A percentile compares a stretch with the other conserved stretches of the same genome.
phyloP scores from a whole-genome alignment of 1,284 basidiomycete genomes.

The Ceratobasidium sp. region DNA sequence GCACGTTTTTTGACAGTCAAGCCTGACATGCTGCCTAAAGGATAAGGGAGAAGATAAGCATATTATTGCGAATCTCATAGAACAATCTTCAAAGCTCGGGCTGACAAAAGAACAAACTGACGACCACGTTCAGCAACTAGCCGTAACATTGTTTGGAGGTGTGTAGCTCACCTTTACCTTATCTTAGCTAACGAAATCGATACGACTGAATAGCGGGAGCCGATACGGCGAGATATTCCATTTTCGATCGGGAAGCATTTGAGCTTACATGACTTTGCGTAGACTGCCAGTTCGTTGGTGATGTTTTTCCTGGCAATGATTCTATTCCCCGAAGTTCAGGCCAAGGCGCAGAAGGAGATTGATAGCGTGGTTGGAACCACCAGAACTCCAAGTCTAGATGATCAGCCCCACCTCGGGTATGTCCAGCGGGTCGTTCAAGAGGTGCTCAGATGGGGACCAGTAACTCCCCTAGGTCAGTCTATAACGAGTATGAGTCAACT shows the following conservation, averaged over 20 bases:
- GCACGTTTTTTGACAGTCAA: too few relatives aligned
- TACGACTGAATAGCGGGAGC: background rate
- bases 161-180: background rate
- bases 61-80: background rate
- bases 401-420: background rate
- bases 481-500: background rate
- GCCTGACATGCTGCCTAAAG: too few relatives aligned
- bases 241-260: too few relatives aligned
- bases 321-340: conserved; percentile 28
- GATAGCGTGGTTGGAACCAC: conserved; percentile 17
- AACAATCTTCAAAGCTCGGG: background rate
- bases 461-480: background rate
- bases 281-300: conserved; percentile 1
- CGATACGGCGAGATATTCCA: background rate
- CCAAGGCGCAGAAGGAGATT: conserved; percentile 11
- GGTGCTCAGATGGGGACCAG: conserved; percentile 13
- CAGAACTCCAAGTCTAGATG: conserved; percentile 7
- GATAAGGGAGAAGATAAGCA: background rate
- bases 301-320: conserved; percentile 35
- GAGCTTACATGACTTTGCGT: background rate
- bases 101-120: background rate
- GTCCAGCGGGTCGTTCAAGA: background rate
- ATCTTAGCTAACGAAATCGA: background rate
- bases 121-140: background rate
- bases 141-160: background rate